A percentile compares a stretch with the other conserved stretches of the same genome.
Evolutionary conservation across 1,139 yeast species (phyloP).

Genomic region (Kluyveromyces sp.): DNA sequence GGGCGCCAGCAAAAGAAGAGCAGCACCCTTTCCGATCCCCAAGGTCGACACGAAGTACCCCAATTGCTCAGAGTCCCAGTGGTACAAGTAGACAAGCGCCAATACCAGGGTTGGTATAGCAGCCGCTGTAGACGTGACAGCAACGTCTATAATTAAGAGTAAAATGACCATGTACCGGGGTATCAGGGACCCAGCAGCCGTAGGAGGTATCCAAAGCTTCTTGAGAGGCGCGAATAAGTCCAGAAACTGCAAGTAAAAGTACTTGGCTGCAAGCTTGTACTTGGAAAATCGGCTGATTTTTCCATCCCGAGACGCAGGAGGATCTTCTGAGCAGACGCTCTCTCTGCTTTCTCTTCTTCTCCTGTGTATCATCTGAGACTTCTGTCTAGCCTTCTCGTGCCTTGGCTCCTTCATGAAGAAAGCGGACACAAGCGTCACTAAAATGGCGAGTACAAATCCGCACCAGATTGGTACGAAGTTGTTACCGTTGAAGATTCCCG

Average conservation of each 20-base stretch:
- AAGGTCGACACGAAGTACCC: slow-evolving; percentile 53
- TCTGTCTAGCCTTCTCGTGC: slow-evolving; percentile 39
- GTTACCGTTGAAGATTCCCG: slow-evolving; percentile 14
- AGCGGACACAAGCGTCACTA: slow-evolving; percentile 28
- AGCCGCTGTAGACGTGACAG: slow-evolving; percentile 32
- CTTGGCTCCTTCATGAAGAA: slow-evolving; percentile 48
- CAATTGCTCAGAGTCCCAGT: slow-evolving; percentile 53
- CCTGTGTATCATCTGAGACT: slow-evolving; percentile 33
- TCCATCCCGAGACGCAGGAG: not conserved
- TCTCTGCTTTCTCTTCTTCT: slow-evolving; percentile 33
- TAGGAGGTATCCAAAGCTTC: slow-evolving; percentile 38
- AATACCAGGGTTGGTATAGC: slow-evolving; percentile 44
- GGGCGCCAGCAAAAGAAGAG: slow-evolving; percentile 41
- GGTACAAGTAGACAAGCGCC: slow-evolving; percentile 51
- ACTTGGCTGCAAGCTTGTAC: not conserved
- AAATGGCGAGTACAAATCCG: slow-evolving; percentile 10
- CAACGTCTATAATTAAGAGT: slow-evolving; percentile 43
- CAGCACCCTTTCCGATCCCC: slow-evolving; percentile 42
- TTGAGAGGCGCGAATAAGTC: slow-evolving; percentile 42
- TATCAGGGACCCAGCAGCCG: slow-evolving; percentile 29
- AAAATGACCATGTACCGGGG: slow-evolving; percentile 43
- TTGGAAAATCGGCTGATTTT: not conserved
- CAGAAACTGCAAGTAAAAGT: slow-evolving; percentile 10
- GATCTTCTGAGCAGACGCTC: slow-evolving; percentile 22
- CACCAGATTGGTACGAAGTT: slow-evolving; percentile 14